Percentiles rank a stretch among this genome's conserved stretches.
phyloP scores from a whole-genome alignment of 345 rosid species.

The Fremontodendron californicum region DNA sequence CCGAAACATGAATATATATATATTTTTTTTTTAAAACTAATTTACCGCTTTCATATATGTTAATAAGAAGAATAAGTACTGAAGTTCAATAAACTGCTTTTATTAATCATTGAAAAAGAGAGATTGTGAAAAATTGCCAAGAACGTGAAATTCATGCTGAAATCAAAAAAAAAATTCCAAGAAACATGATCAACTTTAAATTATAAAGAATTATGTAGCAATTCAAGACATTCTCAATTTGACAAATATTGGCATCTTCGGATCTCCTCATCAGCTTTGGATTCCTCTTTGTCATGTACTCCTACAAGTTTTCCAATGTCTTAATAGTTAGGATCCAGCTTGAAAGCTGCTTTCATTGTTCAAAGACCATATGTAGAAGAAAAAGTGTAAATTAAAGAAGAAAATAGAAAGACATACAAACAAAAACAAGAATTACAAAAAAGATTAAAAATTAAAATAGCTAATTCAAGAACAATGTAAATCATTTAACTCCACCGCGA shows the following conservation, averaged over 20 bases:
- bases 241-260: neutral
- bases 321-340: neutral
- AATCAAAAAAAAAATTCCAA: neutral
- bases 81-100: neutral
- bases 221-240: neutral
- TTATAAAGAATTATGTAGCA: neutral
- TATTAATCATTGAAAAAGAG: too few relatives aligned
- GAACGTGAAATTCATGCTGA: neutral
- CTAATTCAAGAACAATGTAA: neutral
- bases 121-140: neutral
- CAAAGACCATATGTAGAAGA: neutral
- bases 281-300: neutral
- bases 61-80: neutral
- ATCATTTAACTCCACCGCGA: neutral
- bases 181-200: too few relatives aligned
- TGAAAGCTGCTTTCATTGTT: conserved; percentile 3
- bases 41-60: neutral
- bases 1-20: too few relatives aligned
- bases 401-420: neutral
- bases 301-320: neutral
- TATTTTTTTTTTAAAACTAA: too few relatives aligned
- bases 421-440: neutral
- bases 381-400: neutral
- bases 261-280: neutral
- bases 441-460: neutral